Evolutionary conservation across 2,329 filamentous ascomycete genomes (phyloP), one percentile per base, ranked within the genome.

Genomic region (Talaromyces pinophilus): DNA sequence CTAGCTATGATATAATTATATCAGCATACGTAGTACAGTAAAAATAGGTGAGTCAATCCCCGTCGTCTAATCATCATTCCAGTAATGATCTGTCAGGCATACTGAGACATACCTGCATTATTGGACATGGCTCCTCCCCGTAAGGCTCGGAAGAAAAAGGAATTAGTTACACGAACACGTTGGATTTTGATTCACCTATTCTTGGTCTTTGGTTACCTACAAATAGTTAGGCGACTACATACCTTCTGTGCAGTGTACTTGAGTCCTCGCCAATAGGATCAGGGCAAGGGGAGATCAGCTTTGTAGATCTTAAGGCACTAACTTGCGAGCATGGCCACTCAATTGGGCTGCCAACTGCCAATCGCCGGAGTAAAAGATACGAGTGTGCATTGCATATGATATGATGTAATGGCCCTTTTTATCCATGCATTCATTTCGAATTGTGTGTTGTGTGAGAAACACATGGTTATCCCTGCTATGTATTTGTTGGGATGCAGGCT

Each of bases 231-330:
- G 44, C 44, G 44, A 48, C 15, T 30, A n/a, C 2, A 3, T 25
- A 25, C 17, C 8, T 22, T 46, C 6, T 19, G n/a, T 46, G 33
- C 11, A 35, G 10, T 13, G 35, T 38, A n/a, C 19, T 10, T 55
- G 50, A 46, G 22, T 64, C 62, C 50, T 48, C 38, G 62, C 62
- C 62, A 64, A 64, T 64, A 48, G 19, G 35, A 52, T 19, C 44
- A 5, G 10, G 30, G 60, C n/a, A 52, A 22, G 28, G 19, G 30
- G 35, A n/a, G 60, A 62, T 62, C 46, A n/a, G 42, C 60, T 22
- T 13, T 55, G 60, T 46, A 60, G 57, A 60, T 60, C 57, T 28
- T 46, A 25, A n/a, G 30, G 25, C 13, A 17, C 5, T 8, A 38
- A 17, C n/a, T 22, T 22, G 5, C 6, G 4, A 38, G 33, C 54